These are phyloP conservation scores for Diplosphaera chodatii DNA, from an alignment of 139 green algal species.

Conservation along the genomic window DNA sequence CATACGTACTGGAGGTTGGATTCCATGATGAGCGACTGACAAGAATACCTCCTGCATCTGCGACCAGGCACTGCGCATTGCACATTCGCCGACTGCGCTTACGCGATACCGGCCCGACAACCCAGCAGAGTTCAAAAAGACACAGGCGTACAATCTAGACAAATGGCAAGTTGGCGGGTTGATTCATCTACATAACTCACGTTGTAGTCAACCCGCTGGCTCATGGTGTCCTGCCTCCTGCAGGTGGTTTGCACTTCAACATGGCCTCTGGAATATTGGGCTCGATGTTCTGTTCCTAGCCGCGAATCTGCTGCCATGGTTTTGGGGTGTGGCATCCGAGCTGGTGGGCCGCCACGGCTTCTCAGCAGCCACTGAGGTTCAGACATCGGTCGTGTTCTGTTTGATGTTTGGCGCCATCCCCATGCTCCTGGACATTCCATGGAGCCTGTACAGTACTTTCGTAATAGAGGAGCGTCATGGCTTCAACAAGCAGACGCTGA, in stretches of 20 bases:
- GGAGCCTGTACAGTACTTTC: constrained; percentile 73
- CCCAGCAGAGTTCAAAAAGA: constrained; percentile 39
- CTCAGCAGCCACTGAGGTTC: constrained; percentile 23
- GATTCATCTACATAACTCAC: not conserved
- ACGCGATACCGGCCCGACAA: constrained; percentile 17
- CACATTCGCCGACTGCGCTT: constrained; percentile 29
- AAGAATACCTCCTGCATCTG: not conserved
- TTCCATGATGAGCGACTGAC: too few species aligned
- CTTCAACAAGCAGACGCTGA: constrained; percentile 86
- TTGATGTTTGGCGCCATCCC: constrained; percentile 34
- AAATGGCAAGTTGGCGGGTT: constrained; percentile 38
- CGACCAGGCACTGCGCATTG: constrained; percentile 26
- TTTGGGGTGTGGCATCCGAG: constrained; percentile 1
- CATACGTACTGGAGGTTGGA: not conserved
- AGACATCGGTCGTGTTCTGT: constrained; percentile 47
- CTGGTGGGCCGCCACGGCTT: not conserved
- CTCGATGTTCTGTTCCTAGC: constrained; percentile 27
- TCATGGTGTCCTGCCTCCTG: not conserved
- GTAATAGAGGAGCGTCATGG: constrained; percentile 73
- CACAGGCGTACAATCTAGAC: constrained; percentile 62
- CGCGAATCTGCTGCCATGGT: constrained; percentile 10
- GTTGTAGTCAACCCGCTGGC: not conserved
- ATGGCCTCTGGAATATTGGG: constrained; percentile 24
- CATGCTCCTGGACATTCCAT: constrained; percentile 58
- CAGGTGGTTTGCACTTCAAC: constrained; percentile 36